phyloP scores from a whole-genome alignment of 169 alveolate genomes.

The Ichthyophthirius multifiliis region DNA sequence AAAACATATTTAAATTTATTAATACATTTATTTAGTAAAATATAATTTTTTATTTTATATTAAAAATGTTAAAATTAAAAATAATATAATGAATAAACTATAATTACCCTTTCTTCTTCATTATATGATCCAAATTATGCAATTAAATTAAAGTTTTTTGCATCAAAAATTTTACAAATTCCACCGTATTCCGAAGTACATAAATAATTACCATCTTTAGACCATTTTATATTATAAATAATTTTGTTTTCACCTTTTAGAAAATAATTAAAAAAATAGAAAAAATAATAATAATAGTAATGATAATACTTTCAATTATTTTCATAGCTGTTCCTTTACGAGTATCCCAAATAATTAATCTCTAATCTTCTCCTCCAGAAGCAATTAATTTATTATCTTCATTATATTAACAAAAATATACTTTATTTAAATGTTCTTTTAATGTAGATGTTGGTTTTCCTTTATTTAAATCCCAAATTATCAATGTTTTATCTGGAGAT shows the following conservation, averaged over 20 bases:
- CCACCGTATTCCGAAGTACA: conserved; percentile 39
- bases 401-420: not conserved
- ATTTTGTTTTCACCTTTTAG: conserved; percentile 23
- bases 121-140: not conserved
- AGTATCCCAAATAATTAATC: conserved; percentile 37
- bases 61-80: not conserved
- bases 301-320: not conserved
- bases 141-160: conserved; percentile 15
- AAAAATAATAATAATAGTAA: not conserved
- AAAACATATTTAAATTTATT: too few species aligned
- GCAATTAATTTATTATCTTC: conserved; percentile 24
- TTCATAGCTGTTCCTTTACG: conserved; percentile 26
- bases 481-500: conserved; percentile 33
- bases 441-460: conserved; percentile 8
- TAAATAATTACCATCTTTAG: conserved; percentile 19
- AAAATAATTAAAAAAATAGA: not conserved
- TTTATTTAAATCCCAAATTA: conserved; percentile 34
- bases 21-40: too few species aligned
- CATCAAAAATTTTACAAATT: conserved; percentile 29
- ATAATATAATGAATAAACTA: not conserved
- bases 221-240: conserved; percentile 27
- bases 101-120: conserved; percentile 15
- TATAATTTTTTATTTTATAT: too few species aligned
- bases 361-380: conserved; percentile 41
- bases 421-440: conserved; percentile 40